Evolutionary conservation across 108 stramenopile species (phyloP), one percentile per base, ranked within the genome.

Genomic region (Conticribra weissflogii): DNA sequence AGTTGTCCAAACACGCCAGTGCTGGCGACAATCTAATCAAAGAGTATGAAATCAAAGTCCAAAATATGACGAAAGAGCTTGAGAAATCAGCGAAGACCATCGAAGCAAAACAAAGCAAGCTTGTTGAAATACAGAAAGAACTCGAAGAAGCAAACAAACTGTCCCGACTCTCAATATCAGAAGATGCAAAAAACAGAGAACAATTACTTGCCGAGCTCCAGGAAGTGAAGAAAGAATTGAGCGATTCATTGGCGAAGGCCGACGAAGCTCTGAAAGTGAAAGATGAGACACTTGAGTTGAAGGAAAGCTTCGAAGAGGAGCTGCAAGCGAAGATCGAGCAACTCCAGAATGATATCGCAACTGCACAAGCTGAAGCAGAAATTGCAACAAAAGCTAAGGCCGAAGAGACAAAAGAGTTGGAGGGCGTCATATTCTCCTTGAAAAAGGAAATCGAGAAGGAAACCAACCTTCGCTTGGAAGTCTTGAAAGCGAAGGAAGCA

Each of bases 151-250:
- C 36, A 12, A 41, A 41, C 8, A 12, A 41, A 12, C 36, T 5
- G 34, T 41, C 65, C 12, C 47, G 36, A 22, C 23, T 51, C 16
- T 30, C 66, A 23, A 33, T 51, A 0, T 27, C 14, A n/a, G 33
- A 28, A 5, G 66, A 67, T 19, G 57, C 57, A 22, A 62, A 65
- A 59, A 74, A 64, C 55, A 59, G 31, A 9, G 55, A 31, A 21
- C 45, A 45, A 22, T 54, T 54, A 54, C 50, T 14, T 19, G 30
- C 31, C 24, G 65, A 66, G 23, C 31, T 66, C 18, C 25, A 55
- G 28, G 14, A 29, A 28, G 24, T 55, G 28, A 29, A 24, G 5
- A 34, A 66, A 34, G 25, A 3, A 14, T 51, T 55, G 54, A 44
- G 44, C 3, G 54, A 66, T 5, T 66, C 41, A 22, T 34, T 54